A percentile compares a stretch with the other conserved stretches of the same genome.
Conservation (phyloP, 306 rosid species). For the Vachellia collinsii region DNA sequence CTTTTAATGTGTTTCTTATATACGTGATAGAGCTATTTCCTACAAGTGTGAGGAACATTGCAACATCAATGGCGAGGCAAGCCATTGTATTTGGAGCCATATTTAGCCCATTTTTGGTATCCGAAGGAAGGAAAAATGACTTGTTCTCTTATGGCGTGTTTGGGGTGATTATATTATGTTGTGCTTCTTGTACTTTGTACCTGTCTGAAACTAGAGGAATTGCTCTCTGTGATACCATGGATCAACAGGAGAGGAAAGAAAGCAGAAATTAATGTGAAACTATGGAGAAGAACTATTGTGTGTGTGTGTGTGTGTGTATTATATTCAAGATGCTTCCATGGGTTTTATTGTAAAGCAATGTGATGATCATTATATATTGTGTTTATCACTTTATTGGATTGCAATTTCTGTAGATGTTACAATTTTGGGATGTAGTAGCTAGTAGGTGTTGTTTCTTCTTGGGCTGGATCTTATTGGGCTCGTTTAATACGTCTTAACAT, state of each 20-base stretch:
- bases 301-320: no score
- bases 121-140: conserved; percentile 41
- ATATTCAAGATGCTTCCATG: no score
- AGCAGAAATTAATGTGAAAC: not conserved
- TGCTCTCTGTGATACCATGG: conserved; percentile 50
- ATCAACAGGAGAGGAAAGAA: conserved; percentile 37
- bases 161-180: conserved; percentile 27
- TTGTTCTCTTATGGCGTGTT: conserved; percentile 34
- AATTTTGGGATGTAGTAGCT: no score
- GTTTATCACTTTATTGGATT: no score
- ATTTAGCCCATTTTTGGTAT: conserved; percentile 31
- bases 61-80: conserved; percentile 33
- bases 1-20: conserved; percentile 40
- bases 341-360: no score
- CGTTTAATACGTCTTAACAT: no score
- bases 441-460: no score
- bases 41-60: conserved; percentile 55
- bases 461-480: no score
- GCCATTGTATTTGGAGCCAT: conserved; percentile 38
- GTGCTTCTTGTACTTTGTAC: conserved; percentile 17
- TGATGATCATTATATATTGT: no score
- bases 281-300: not conserved
- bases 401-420: no score
- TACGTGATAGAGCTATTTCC: conserved; percentile 53
- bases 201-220: conserved; percentile 43